A percentile compares a stretch with the other conserved stretches of the same genome.
phyloP scores from a whole-genome alignment of 139 green algal species.

The Nannochloris sp. region DNA sequence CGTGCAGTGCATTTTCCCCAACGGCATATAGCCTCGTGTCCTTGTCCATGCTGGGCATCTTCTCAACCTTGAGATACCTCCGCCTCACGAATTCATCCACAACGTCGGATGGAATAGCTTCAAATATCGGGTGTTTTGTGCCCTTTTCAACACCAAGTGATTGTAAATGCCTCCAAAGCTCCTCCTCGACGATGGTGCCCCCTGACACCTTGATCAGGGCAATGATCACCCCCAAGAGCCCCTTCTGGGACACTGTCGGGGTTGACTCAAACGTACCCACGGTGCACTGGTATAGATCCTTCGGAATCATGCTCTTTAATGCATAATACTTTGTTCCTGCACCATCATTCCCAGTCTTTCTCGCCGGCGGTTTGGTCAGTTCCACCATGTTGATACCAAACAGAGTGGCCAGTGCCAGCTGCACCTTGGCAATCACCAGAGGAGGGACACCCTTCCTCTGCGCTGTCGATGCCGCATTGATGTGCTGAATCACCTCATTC shows the following conservation, averaged over 20 bases:
- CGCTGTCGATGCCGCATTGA: not conserved
- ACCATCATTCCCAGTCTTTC: not conserved
- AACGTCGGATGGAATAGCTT: conserved; percentile 1
- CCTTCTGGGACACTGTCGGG: not conserved
- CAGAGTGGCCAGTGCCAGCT: conserved; percentile 5
- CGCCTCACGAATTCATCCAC: conserved; percentile 11
- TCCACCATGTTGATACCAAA: conserved; percentile 22
- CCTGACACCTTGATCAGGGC: conserved; percentile 18
- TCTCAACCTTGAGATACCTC: conserved; percentile 22
- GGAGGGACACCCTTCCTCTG: conserved; percentile 1
- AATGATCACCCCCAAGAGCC: conserved; percentile 20
- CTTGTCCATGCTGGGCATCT: conserved; percentile 5
- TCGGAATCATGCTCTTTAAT: conserved; percentile 17
- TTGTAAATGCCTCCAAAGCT: conserved; percentile 14
- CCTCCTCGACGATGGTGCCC: conserved; percentile 13
- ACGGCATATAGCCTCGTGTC: conserved; percentile 9
- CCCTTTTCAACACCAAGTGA: conserved; percentile 11
- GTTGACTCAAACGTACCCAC: not conserved
- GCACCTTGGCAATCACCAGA: conserved; percentile 18
- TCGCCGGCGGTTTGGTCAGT: conserved; percentile 8
- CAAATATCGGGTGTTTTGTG: conserved; percentile 11
- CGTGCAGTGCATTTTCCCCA: conserved; percentile 11
- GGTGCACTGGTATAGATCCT: conserved; percentile 2
- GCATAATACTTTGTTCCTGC: conserved; percentile 23
- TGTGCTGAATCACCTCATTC: conserved; percentile 13